These are phyloP conservation scores for Lipomyces oligophaga DNA, from an alignment of 805 yeast species.

Conservation along the genomic window DNA sequence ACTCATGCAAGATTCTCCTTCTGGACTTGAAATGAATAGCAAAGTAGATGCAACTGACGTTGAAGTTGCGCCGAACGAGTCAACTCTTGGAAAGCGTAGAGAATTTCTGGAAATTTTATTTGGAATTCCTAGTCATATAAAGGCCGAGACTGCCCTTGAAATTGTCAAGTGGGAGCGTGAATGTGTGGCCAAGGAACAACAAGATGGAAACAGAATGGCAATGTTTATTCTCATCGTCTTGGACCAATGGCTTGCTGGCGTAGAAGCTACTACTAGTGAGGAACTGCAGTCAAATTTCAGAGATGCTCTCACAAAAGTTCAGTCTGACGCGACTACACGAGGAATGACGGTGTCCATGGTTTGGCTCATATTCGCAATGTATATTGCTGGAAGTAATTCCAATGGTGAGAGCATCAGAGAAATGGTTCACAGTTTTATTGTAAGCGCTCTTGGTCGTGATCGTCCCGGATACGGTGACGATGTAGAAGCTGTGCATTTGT, in stretches of 20 bases:
- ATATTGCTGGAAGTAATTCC: constrained; percentile 5
- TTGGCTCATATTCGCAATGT: constrained; percentile 25
- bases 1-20: constrained; percentile 19
- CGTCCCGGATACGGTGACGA: constrained; percentile 24
- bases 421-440: constrained; percentile 15
- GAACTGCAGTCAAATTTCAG: constrained; percentile 3
- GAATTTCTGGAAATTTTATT: constrained; percentile 11
- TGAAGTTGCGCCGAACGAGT: background rate
- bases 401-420: background rate
- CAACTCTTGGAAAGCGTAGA: constrained; percentile 1
- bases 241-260: constrained; percentile 17
- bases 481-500: constrained; percentile 27
- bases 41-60: background rate
- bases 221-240: constrained; percentile 14
- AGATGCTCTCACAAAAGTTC: constrained; percentile 3
- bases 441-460: constrained; percentile 17
- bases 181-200: background rate
- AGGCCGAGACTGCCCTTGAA: constrained; percentile 2
- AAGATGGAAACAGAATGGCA: background rate
- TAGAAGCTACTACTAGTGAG: background rate
- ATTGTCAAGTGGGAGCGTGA: constrained; percentile 13
- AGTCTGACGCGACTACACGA: constrained; percentile 7
- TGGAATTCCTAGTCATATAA: constrained; percentile 9
- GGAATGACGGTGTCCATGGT: constrained; percentile 26
- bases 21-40: constrained; percentile 5